Evolutionary conservation across 2,329 filamentous ascomycete genomes (phyloP).

Genomic region (Teratosphaeria nubilosa): DNA sequence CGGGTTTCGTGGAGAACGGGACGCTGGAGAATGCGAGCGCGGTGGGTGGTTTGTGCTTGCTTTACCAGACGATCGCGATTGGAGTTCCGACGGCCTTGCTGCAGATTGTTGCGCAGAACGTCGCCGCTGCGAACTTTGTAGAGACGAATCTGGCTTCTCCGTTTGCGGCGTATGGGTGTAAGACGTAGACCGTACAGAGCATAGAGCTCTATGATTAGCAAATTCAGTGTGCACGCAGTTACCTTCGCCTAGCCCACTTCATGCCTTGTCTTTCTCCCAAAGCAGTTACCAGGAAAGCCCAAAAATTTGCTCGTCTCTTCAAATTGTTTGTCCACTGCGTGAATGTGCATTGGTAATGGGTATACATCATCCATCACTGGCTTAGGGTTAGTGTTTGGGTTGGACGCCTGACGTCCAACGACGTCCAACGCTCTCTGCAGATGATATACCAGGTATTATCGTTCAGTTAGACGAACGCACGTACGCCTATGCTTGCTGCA

Average conservation of each 20-base stretch:
- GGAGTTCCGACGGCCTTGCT: neutral
- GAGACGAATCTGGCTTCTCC: neutral
- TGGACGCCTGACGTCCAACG: neutral
- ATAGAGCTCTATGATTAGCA: neutral
- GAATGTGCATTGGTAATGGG: too few relatives aligned
- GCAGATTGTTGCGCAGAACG: neutral
- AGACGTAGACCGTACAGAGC: neutral
- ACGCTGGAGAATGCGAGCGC: neutral
- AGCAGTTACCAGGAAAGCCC: neutral
- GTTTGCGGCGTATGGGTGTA: neutral
- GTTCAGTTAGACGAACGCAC: too few relatives aligned
- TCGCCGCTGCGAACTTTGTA: neutral
- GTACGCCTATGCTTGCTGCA: too few relatives aligned
- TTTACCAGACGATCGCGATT: neutral
- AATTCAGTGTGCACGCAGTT: too few relatives aligned
- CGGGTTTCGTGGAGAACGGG: conserved; percentile 1
- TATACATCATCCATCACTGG: neutral
- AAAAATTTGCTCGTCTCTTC: neutral
- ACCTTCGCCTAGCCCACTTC: too few relatives aligned
- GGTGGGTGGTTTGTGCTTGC: neutral
- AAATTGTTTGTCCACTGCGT: neutral
- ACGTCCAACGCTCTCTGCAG: neutral
- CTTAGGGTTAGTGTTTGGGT: neutral
- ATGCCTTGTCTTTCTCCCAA: neutral
- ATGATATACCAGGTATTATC: too few relatives aligned